Evolutionary conservation across 2,329 filamentous ascomycete genomes (phyloP).

Genomic region (Aspergillus thermomutatus): DNA sequence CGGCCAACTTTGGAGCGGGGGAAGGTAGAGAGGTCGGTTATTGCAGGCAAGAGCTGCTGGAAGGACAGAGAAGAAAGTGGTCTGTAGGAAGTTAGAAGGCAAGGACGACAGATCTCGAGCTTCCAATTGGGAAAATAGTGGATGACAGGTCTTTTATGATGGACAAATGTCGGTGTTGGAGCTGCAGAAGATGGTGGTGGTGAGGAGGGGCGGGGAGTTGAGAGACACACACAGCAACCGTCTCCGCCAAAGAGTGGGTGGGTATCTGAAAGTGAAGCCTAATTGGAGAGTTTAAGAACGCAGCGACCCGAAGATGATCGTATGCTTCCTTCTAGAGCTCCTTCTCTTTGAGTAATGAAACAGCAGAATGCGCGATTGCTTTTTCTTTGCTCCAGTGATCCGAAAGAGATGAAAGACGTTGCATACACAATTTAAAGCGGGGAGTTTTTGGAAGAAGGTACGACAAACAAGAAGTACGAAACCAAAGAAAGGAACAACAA

Average conservation of each 20-base stretch:
- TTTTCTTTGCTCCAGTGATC: neutral
- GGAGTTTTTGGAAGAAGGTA: neutral
- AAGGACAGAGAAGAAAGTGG: slow-evolving; percentile 58
- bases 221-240: neutral
- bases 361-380: slow-evolving; percentile 1
- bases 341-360: neutral
- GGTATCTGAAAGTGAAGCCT: slow-evolving; percentile 20
- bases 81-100: slow-evolving; percentile 62
- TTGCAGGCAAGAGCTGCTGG: slow-evolving; percentile 60
- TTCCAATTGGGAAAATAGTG: neutral
- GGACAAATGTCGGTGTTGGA: neutral
- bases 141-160: neutral
- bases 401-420: neutral
- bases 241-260: slow-evolving; percentile 21
- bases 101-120: slow-evolving; percentile 19
- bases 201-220: slow-evolving; percentile 9
- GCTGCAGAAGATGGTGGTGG: slow-evolving; percentile 1
- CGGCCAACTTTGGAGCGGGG: slow-evolving; percentile 22
- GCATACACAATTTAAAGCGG: neutral
- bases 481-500: neutral
- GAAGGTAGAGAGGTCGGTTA: slow-evolving; percentile 51
- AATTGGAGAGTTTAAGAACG: slow-evolving; percentile 20
- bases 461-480: neutral
- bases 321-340: slow-evolving; percentile 1
- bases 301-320: slow-evolving; percentile 14